Evolutionary conservation across 441 rosid species (phyloP), one percentile per base, ranked within the genome.

Genomic region (Brassica balearica): DNA sequence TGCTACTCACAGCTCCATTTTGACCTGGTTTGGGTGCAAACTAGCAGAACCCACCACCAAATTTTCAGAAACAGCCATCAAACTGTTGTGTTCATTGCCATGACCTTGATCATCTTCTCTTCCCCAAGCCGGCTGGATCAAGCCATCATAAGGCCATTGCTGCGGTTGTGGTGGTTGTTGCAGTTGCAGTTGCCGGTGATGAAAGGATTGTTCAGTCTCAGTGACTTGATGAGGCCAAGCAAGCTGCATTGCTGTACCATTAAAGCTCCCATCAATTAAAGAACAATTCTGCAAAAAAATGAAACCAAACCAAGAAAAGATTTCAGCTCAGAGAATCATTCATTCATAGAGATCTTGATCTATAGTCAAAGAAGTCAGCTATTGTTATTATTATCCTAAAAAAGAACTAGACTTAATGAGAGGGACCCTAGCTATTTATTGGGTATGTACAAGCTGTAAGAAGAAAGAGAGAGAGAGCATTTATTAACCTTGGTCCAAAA

Each of bases 111-210:
- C 88, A 66, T 90, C 94, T 83, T 87, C 92, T 83, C 87, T 82
- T 78, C 86, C 91, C 98, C 91, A 93, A 76, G 81, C 77, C 1
- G 85, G 88, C 77, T 85, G 98, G 74, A 85, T 88, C 76, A 85
- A 73, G 19, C 87, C 84, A 65, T 89, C 94, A 43, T 72, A 71
- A 67, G 85, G 87, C 92, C 92, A 91, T 75, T 89, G 92, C 55
- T 85, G 97, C 43, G 82, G 91, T 82, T 27, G 75, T 51, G 71
- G 82, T 74, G 68, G 75, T 80, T 2, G 20, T 51, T 51, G 58
- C 46, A 36, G 41, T 48, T 80, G 88, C n/a, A 74, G 73, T 75
- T 75, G 83, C 11, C 87, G 88, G 69, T 93, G 97, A 83, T 90
- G 81, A 60, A 17, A 80, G 6, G 80, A 36, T 75, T 77, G 90